A percentile compares a stretch with the other conserved stretches of the same genome.
phyloP scores from a whole-genome alignment of 306 rosid species.

The Corylus heterophylla region DNA sequence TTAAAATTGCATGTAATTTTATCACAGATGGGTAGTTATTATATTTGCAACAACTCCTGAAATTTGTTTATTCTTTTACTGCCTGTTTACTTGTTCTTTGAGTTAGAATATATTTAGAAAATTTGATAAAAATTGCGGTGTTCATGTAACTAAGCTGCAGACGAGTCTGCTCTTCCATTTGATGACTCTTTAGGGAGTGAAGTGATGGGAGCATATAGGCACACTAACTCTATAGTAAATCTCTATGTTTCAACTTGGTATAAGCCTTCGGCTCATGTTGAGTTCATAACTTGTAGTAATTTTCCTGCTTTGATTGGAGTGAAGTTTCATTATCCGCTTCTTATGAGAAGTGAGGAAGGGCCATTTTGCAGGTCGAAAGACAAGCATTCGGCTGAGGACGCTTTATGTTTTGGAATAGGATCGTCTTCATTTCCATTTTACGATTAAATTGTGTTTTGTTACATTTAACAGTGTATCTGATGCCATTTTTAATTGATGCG shows the following conservation, averaged over 20 bases:
- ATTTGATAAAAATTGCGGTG: background rate
- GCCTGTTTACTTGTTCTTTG: background rate
- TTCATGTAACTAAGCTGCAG: conserved; percentile 14
- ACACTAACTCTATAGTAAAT: background rate
- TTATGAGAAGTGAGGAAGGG: conserved; percentile 11
- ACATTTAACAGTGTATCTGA: too few relatives aligned
- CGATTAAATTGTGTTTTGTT: too few relatives aligned
- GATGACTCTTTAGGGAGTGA: background rate
- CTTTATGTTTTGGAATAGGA: background rate
- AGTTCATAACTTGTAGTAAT: background rate
- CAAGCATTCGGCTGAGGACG: background rate
- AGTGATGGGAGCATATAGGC: background rate
- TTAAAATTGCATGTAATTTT: background rate
- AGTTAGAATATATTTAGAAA: background rate
- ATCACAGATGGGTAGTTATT: background rate
- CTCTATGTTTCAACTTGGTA: background rate
- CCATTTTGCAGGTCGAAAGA: conserved; percentile 10
- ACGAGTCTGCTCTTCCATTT: conserved; percentile 11
- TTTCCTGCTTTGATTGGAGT: conserved; percentile 1
- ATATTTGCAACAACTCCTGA: background rate
- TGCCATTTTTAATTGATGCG: too few relatives aligned
- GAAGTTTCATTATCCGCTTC: conserved; percentile 6
- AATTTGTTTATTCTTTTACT: background rate
- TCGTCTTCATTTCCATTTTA: too few relatives aligned
- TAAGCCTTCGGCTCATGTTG: conserved; percentile 1